Evolutionary conservation across 192 early-diverging fungal genomes (phyloP), one percentile per base, ranked within the genome.

Genomic region (Thamnidium elegans): DNA sequence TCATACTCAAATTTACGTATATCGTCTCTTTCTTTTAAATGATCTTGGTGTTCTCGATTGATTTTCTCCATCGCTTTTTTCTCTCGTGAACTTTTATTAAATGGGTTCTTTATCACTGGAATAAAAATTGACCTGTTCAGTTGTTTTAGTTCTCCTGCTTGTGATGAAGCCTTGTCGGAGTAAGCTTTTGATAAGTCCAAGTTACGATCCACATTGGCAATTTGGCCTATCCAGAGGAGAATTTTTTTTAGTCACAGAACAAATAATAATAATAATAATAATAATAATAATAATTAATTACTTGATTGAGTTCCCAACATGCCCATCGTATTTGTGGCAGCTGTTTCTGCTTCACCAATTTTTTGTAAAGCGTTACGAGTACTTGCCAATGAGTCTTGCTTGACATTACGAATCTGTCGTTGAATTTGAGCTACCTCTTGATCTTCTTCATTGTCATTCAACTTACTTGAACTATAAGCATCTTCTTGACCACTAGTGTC

Each of bases 121-220:
- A 84, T 81, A 74, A 91, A 89, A 56, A 91, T 91, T 10, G 89
- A 91, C 42, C 84, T 79, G 68, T 88, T 91, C 14, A 90, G 77
- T 32, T 82, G 78, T 68, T 86, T 86, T 34, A 86, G 74, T 67
- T 84, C 81, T 4, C 66, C 62, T 13, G 84, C 81, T 63, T 84
- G 82, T 0, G 68, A 59, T 8, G 76, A 66, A 11, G 84, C 81
- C 15, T 73, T 71, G 31, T 84, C 82, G 13, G 84, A 78, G 56
- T 83, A 77, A 31, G 78, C 78, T 30, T 81, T 79, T 15, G 84
- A 81, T 43, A 86, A 75, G 56, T 89, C 89, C 32, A 90, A 55
- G 60, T 79, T 85, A 20, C 83, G 79, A 46, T 89, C 86, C 15
- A 87, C 64, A 51, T 66, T 75, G 26, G 73, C 73, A 60, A 75